Percentiles rank a stretch among this genome's conserved stretches.
Evolutionary conservation across 1,284 basidiomycete genomes (phyloP).

Genomic region (Microbotryum intermedium): DNA sequence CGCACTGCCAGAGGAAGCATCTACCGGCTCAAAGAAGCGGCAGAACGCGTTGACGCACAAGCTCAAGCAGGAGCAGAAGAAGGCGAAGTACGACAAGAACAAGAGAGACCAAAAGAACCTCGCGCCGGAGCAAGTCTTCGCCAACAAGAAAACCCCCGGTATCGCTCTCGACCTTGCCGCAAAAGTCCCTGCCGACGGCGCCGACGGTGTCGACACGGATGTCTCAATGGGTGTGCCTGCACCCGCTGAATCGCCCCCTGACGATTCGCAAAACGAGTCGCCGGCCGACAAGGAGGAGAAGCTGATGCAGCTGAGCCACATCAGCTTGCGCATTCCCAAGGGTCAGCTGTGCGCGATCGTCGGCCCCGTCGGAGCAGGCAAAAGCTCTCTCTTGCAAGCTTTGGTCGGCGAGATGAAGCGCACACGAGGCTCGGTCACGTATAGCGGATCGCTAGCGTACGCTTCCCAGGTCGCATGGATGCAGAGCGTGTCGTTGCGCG

Average conservation of each 20-base stretch:
- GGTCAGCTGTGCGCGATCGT: slow-evolving; percentile 58
- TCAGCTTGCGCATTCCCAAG: slow-evolving; percentile 51
- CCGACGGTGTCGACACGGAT: slow-evolving; percentile 2
- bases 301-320: slow-evolving; percentile 49
- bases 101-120: slow-evolving; percentile 26
- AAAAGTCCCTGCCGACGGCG: slow-evolving; percentile 9
- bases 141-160: slow-evolving; percentile 17
- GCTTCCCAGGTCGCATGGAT: slow-evolving; percentile 67
- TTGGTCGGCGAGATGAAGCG: slow-evolving; percentile 66
- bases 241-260: neutral
- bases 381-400: slow-evolving; percentile 62
- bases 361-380: slow-evolving; percentile 51
- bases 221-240: neutral
- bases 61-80: slow-evolving; percentile 27
- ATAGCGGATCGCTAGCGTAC: slow-evolving; percentile 33
- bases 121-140: slow-evolving; percentile 4
- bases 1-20: slow-evolving; percentile 50
- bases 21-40: slow-evolving; percentile 39
- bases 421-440: slow-evolving; percentile 46
- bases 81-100: slow-evolving; percentile 26
- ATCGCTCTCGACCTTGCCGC: slow-evolving; percentile 4
- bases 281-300: neutral
- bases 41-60: neutral
- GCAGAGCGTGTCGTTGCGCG: slow-evolving; percentile 66
- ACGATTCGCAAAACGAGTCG: neutral